phyloP scores from a whole-genome alignment of 2,329 filamentous ascomycete genomes.

The Cercospora sp. region DNA sequence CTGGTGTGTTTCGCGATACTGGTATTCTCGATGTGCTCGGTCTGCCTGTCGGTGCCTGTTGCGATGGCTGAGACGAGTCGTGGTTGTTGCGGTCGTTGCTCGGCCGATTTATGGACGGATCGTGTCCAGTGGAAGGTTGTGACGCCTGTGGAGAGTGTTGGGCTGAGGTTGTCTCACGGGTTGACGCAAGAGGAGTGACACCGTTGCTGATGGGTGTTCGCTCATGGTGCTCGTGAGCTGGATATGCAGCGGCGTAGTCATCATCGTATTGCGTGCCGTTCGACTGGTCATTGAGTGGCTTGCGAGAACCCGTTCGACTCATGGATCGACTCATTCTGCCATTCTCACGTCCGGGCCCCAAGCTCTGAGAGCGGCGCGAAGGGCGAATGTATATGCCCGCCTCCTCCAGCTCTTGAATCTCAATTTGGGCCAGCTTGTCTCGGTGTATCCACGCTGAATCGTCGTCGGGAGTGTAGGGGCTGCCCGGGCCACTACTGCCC shows the following conservation, averaged over 20 bases:
- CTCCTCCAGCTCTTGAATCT: constrained; percentile 76
- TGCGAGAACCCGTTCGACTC: constrained; percentile 31
- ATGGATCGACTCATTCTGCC: constrained; percentile 45
- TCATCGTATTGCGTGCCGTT: constrained; percentile 27
- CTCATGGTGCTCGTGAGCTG: constrained; percentile 23
- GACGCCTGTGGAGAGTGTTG: constrained; percentile 7
- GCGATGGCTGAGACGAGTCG: constrained; percentile 38
- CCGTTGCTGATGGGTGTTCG: constrained; percentile 22
- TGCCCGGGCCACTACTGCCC: neutral
- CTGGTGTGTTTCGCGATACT: constrained; percentile 74
- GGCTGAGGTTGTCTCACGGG: neutral
- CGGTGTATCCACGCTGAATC: constrained; percentile 81
- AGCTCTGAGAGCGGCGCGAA: constrained; percentile 54
- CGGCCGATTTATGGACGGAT: constrained; percentile 58
- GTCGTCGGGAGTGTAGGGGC: constrained; percentile 42
- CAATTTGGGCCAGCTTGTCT: constrained; percentile 79
- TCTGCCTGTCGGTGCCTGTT: constrained; percentile 42
- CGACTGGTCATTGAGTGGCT: constrained; percentile 23
- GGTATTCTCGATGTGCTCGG: constrained; percentile 77
- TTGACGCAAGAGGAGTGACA: constrained; percentile 4
- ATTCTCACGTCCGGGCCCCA: constrained; percentile 39
- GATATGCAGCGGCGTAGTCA: constrained; percentile 28
- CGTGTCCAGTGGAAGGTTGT: constrained; percentile 51
- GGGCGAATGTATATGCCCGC: constrained; percentile 65
- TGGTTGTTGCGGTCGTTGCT: neutral